Conservation (phyloP, 768 basidiomycete genomes). For the Amanita polypyramis region DNA sequence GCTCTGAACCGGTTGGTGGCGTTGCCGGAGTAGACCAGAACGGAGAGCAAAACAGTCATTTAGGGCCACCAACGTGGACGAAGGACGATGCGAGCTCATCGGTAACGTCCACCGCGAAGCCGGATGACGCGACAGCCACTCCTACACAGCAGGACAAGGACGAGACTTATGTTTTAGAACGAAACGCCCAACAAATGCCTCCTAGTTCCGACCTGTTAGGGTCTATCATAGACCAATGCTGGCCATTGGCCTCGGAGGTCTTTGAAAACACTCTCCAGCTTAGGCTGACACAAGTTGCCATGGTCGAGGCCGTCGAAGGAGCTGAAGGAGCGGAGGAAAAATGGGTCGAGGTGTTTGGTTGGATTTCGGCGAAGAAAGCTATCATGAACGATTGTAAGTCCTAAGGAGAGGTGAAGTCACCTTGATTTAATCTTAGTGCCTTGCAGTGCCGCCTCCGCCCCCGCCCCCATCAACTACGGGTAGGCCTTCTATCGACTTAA, state of each 20-base stretch:
- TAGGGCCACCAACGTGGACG: neutral
- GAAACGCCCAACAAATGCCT: conserved; percentile 23
- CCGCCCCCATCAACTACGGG: neutral
- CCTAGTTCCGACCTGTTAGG: conserved; percentile 20
- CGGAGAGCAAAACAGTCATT: neutral
- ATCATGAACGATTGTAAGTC: conserved; percentile 13
- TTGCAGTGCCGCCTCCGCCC: neutral
- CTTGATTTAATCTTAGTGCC: neutral
- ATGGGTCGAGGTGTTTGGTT: conserved; percentile 80
- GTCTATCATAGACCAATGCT: conserved; percentile 17
- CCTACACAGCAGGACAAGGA: conserved; percentile 1
- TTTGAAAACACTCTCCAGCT: conserved; percentile 79
- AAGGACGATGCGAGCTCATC: neutral
- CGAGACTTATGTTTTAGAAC: conserved; percentile 18
- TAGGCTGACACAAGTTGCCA: conserved; percentile 73
- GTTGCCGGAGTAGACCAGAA: neutral
- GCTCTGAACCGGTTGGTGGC: conserved; percentile 17
- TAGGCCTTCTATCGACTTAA: neutral
- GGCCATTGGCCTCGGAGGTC: conserved; percentile 41
- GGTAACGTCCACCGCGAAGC: neutral
- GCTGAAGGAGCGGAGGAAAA: conserved; percentile 71
- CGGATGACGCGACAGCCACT: neutral
- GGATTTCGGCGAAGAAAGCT: conserved; percentile 60
- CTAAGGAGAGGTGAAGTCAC: conserved; percentile 8
- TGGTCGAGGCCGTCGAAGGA: conserved; percentile 78